Evolutionary conservation across 306 rosid species (phyloP).

Genomic region (Trifolium dubium): DNA sequence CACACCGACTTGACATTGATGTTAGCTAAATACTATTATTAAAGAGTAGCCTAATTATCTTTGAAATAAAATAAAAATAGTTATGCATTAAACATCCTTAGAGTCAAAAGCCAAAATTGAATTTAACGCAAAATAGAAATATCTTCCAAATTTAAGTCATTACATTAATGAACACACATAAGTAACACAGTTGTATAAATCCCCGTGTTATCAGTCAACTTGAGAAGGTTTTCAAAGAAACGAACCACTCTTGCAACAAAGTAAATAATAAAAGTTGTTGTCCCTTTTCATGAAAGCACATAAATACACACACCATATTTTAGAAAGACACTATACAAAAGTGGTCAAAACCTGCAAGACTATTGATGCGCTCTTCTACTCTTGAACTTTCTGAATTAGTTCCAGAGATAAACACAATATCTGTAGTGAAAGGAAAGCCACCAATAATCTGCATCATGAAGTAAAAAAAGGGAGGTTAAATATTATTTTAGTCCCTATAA

Average conservation of each 20-base stretch:
- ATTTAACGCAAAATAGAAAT: conserved; percentile 22
- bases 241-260: conserved; percentile 34
- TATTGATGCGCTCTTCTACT: conserved; percentile 63
- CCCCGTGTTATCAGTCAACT: conserved; percentile 24
- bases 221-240: conserved; percentile 30
- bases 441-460: conserved; percentile 66
- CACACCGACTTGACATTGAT: conserved; percentile 11
- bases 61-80: conserved; percentile 19
- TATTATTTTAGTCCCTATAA: not conserved
- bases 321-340: not conserved
- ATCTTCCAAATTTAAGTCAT: conserved; percentile 37
- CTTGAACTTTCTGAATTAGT: conserved; percentile 58
- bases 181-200: conserved; percentile 27
- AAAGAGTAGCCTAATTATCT: conserved; percentile 17
- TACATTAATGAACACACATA: conserved; percentile 16
- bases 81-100: conserved; percentile 10
- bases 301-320: conserved; percentile 32
- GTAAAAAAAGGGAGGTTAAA: not conserved
- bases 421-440: conserved; percentile 72
- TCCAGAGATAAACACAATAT: conserved; percentile 74
- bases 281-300: conserved; percentile 28
- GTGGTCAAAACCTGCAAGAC: conserved; percentile 70
- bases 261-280: conserved; percentile 7
- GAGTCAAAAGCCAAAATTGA: conserved; percentile 25
- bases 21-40: conserved; percentile 22